phyloP scores from a whole-genome alignment of 2,329 filamentous ascomycete genomes.

The Dissoconium aciculare region DNA sequence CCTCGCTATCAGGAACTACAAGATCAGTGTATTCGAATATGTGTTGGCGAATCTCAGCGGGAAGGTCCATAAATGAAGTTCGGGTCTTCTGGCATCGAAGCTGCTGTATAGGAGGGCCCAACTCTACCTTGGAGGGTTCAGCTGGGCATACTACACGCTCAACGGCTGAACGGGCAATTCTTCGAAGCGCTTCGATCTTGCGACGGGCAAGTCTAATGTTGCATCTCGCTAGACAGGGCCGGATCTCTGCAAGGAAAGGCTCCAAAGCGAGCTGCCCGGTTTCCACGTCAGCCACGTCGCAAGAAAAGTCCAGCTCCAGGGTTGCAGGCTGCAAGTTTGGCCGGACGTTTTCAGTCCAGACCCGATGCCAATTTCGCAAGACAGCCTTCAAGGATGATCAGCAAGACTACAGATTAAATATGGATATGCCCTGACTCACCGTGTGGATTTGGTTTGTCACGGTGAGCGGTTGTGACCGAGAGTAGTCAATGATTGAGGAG shows the following conservation, averaged over 20 bases:
- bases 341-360: background rate
- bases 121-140: slow-evolving; percentile 1
- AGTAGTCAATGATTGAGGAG: slow-evolving; percentile 1
- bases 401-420: background rate
- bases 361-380: background rate
- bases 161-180: background rate
- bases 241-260: background rate
- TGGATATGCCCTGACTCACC: background rate
- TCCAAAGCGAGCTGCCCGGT: background rate
- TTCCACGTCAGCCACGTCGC: slow-evolving; percentile 1
- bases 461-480: slow-evolving; percentile 1
- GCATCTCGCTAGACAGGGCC: background rate
- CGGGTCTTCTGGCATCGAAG: background rate
- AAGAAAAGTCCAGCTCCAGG: background rate
- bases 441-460: background rate
- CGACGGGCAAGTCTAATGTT: slow-evolving; percentile 1
- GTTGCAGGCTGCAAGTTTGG: slow-evolving; percentile 1
- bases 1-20: slow-evolving; percentile 1
- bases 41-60: slow-evolving; percentile 1
- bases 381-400: slow-evolving; percentile 1
- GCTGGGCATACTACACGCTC: slow-evolving; percentile 1
- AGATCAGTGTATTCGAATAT: slow-evolving; percentile 1
- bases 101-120: background rate
- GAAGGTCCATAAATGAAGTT: background rate
- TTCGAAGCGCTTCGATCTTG: slow-evolving; percentile 1